phyloP scores from a whole-genome alignment of 2,329 filamentous ascomycete genomes.

The Fusarium agapanthi region DNA sequence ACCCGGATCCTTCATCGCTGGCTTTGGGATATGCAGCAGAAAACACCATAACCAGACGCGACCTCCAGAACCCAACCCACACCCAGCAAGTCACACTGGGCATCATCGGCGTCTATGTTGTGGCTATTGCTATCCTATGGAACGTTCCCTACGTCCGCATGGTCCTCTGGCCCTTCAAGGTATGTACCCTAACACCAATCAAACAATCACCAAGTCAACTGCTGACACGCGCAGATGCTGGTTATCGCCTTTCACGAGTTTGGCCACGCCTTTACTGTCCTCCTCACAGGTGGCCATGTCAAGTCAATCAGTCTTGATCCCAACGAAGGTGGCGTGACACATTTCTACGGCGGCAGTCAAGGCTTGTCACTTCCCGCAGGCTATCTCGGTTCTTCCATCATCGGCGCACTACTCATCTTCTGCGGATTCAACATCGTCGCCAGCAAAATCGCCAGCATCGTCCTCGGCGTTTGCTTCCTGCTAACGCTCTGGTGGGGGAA shows the following conservation, averaged over 20 bases:
- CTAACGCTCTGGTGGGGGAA: constrained; percentile 86
- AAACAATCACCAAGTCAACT: not conserved
- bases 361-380: constrained; percentile 79
- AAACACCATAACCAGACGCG: constrained; percentile 55
- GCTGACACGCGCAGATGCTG: constrained; percentile 67
- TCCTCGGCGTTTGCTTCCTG: constrained; percentile 77
- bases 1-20: constrained; percentile 28
- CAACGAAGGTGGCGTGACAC: constrained; percentile 81
- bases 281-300: constrained; percentile 76
- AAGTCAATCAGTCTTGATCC: constrained; percentile 79
- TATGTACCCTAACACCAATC: constrained; percentile 44
- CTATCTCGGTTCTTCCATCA: constrained; percentile 79
- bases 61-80: constrained; percentile 66
- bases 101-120: constrained; percentile 75
- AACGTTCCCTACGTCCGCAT: constrained; percentile 80
- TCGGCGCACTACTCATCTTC: constrained; percentile 80
- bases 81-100: constrained; percentile 77
- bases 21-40: constrained; percentile 6
- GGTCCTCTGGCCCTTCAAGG: constrained; percentile 84
- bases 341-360: constrained; percentile 76
- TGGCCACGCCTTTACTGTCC: constrained; percentile 76
- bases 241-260: constrained; percentile 87
- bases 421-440: constrained; percentile 85
- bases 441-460: constrained; percentile 79
- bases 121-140: constrained; percentile 80